Percentiles rank a stretch among this genome's conserved stretches.
These are phyloP conservation scores for Xerocomellus chrysenteron DNA, from an alignment of 768 basidiomycete species.

Conservation along the genomic window DNA sequence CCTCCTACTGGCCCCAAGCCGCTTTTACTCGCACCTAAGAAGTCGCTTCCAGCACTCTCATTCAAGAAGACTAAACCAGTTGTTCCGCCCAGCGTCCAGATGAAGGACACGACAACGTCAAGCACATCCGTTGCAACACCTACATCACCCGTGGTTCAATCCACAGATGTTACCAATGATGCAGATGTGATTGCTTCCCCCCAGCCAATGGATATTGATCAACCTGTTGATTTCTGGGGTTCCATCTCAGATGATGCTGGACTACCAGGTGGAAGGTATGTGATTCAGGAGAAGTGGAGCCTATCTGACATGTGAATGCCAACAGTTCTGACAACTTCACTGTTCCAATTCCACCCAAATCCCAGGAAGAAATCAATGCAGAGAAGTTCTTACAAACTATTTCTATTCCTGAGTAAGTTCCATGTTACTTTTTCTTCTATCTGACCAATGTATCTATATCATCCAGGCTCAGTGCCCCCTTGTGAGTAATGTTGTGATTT, in stretches of 20 bases:
- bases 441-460: neutral
- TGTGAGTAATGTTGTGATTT: conserved; percentile 18
- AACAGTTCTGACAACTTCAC: conserved; percentile 4
- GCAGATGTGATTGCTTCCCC: conserved; percentile 13
- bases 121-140: conserved; percentile 1
- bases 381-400: conserved; percentile 29
- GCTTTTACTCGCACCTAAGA: conserved; percentile 22
- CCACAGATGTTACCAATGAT: neutral
- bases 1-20: conserved; percentile 37
- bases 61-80: conserved; percentile 44
- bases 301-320: neutral
- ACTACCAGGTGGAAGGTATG: conserved; percentile 13
- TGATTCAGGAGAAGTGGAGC: neutral
- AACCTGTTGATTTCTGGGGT: conserved; percentile 12
- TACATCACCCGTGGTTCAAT: conserved; percentile 10
- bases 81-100: conserved; percentile 3
- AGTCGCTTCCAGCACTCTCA: conserved; percentile 32
- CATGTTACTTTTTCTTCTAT: neutral
- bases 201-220: conserved; percentile 22
- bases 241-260: conserved; percentile 7
- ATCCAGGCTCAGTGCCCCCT: conserved; percentile 23
- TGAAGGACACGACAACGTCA: conserved; percentile 12
- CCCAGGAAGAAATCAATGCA: conserved; percentile 18
- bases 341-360: conserved; percentile 18
- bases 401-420: conserved; percentile 26